Percentiles rank a stretch among this genome's conserved stretches.
phyloP scores from a whole-genome alignment of 2,329 filamentous ascomycete genomes.

The Nemania sp. region DNA sequence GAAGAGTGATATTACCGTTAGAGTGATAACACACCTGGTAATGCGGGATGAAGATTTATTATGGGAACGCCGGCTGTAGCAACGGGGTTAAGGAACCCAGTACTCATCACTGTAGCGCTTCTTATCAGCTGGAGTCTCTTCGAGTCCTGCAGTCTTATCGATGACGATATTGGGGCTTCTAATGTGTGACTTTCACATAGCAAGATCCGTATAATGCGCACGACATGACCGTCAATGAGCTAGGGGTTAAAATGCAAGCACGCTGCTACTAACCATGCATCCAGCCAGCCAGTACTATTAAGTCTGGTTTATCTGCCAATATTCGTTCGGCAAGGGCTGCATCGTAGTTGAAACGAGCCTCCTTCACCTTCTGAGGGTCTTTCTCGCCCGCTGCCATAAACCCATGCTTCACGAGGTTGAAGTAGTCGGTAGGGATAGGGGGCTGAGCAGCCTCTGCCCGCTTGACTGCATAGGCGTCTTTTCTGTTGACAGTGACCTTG shows the following conservation, averaged over 20 bases:
- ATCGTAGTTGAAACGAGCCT: slow-evolving; percentile 73
- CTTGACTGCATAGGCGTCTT: slow-evolving; percentile 50
- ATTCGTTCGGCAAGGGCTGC: slow-evolving; percentile 72
- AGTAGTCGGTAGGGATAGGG: slow-evolving; percentile 74
- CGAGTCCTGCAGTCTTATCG: slow-evolving; percentile 31
- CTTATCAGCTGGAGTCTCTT: slow-evolving; percentile 5
- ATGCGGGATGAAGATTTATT: slow-evolving; percentile 74
- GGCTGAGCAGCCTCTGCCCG: slow-evolving; percentile 51
- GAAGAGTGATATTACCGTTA: background rate
- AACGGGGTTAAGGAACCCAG: slow-evolving; percentile 70
- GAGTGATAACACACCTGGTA: slow-evolving; percentile 35
- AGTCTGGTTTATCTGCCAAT: slow-evolving; percentile 66
- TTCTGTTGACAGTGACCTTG: slow-evolving; percentile 54
- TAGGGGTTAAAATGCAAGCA: background rate
- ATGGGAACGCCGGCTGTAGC: slow-evolving; percentile 65
- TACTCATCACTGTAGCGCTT: slow-evolving; percentile 22
- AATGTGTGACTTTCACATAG: background rate
- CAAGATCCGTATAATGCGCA: background rate
- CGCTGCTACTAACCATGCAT: slow-evolving; percentile 63
- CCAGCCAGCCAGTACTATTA: slow-evolving; percentile 83
- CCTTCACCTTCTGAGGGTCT: slow-evolving; percentile 56
- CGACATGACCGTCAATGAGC: background rate
- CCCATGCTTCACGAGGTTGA: slow-evolving; percentile 79
- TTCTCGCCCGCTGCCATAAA: slow-evolving; percentile 61
- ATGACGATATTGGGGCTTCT: background rate